phyloP scores from a whole-genome alignment of 2,329 filamentous ascomycete genomes.

The Penicillium concentricum region DNA sequence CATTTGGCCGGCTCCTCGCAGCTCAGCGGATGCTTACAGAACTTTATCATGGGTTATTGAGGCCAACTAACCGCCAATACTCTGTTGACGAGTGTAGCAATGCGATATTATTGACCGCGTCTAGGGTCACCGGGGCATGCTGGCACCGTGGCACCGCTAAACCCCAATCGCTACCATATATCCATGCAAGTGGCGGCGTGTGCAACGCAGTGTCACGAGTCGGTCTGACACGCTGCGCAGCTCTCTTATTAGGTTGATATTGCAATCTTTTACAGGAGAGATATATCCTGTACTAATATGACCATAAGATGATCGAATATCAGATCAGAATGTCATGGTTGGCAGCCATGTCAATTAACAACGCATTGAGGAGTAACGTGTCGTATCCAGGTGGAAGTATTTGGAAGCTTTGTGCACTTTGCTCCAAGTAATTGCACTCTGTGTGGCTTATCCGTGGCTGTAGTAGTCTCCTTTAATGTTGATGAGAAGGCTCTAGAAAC shows the following conservation, averaged over 20 bases:
- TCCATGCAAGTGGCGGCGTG: neutral
- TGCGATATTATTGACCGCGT: neutral
- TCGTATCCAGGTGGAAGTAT: neutral
- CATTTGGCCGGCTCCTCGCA: neutral
- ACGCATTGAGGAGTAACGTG: neutral
- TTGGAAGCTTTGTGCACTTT: no score
- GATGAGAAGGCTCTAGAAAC: no score
- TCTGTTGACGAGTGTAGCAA: accelerated
- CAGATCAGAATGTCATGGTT: neutral
- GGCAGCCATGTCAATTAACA: neutral
- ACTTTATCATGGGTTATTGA: neutral
- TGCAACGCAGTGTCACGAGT: neutral
- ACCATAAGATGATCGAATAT: neutral
- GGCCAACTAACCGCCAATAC: neutral
- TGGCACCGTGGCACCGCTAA: neutral
- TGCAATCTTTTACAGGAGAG: neutral
- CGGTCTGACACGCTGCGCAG: no score
- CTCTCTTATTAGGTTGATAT: neutral
- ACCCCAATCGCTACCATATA: neutral
- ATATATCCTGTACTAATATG: neutral
- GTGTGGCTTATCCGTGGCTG: neutral
- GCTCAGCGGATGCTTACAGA: neutral
- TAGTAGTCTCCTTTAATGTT: no score
- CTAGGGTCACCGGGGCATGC: neutral
- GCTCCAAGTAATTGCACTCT: neutral